Evolutionary conservation across 345 rosid genomes (phyloP), one percentile per base, ranked within the genome.

Genomic region (Geranium rotundifolium): DNA sequence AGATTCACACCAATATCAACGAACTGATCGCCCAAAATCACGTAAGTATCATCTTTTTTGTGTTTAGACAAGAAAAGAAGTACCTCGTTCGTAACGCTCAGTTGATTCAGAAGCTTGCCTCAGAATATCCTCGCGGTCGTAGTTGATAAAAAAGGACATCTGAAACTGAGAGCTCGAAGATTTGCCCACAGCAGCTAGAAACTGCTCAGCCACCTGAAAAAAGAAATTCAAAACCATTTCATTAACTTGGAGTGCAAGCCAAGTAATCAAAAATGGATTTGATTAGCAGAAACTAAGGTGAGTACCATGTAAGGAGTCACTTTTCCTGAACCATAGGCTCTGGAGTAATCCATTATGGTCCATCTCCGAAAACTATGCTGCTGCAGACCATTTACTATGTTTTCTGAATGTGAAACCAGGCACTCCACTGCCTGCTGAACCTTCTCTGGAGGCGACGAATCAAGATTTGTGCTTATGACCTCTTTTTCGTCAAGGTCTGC

Each of bases 131-230:
- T 77, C 63, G 10, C 63, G 57, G 50, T 79, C 62, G 55, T 66
- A 79, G 69, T 64, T 73, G 66, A 87, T 82, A 65, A 87, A 87
- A 70, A 84, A 84, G 15, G 82, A 79, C 95, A 87, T 87, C 46
- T 74, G 54, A 73, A 76, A 5, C 12, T 77, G 65, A 63, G 71
- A 67, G 9, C 46, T 59, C 4, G 78, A 81, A 57, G 82, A 77
- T 67, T 87, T 82, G 15, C 15, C 17, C 5, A 82, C 80, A 0
- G 79, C 83, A 27, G 71, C 70, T 68, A 87, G 69, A 56, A 87
- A 68, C 34, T 74, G 67, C 59, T 82, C 81, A 8, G 90, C 90
- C 27, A 84, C 88, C 90, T 86, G 63, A 31, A 57, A 29, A 27
- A 20, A 58, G 41, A 66, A 5, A 20, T 55, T 10, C 19, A 16